Percentiles rank a stretch among this genome's conserved stretches.
These are phyloP conservation scores for Begonia fuchsioides DNA, from an alignment of 306 rosid genomes.

Conservation along the genomic window DNA sequence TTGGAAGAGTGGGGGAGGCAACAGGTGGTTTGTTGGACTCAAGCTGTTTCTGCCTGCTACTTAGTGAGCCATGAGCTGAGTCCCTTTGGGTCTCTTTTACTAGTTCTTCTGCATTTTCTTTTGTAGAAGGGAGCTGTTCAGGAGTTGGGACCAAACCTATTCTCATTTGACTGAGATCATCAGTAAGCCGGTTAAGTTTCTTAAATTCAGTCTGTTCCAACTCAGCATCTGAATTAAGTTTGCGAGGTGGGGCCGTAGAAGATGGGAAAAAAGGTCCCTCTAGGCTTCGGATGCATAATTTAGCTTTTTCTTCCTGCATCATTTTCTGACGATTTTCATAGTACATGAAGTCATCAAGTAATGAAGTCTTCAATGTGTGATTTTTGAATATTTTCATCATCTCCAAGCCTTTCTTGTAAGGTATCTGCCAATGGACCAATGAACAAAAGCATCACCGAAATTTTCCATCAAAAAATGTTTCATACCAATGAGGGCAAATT, in stretches of 20 bases:
- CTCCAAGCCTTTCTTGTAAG: slow-evolving; percentile 59
- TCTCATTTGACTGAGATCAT: slow-evolving; percentile 17
- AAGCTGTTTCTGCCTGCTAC: slow-evolving; percentile 30
- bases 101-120: slow-evolving; percentile 18
- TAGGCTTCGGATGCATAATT: slow-evolving; percentile 29
- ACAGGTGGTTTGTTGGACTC: slow-evolving; percentile 24
- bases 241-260: slow-evolving; percentile 34
- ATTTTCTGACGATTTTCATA: slow-evolving; percentile 88
- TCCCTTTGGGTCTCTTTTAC: slow-evolving; percentile 9
- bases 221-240: slow-evolving; percentile 34
- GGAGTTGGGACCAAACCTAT: slow-evolving; percentile 17
- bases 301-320: slow-evolving; percentile 77
- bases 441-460: background rate
- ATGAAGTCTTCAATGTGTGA: slow-evolving; percentile 59
- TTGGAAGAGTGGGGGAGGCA: slow-evolving; percentile 6
- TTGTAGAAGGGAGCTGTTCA: slow-evolving; percentile 18
- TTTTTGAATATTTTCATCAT: slow-evolving; percentile 73
- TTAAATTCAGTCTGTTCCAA: slow-evolving; percentile 19
- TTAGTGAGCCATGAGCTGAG: slow-evolving; percentile 39
- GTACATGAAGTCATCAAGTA: slow-evolving; percentile 78
- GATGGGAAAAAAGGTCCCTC: slow-evolving; percentile 34
- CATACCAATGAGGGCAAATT: too few relatives aligned
- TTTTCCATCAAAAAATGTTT: too few relatives aligned
- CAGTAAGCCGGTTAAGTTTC: slow-evolving; percentile 15
- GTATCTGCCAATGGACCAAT: slow-evolving; percentile 39